phyloP scores from a whole-genome alignment of 148 eudicot genomes.

The Dysphania ambrosioides region DNA sequence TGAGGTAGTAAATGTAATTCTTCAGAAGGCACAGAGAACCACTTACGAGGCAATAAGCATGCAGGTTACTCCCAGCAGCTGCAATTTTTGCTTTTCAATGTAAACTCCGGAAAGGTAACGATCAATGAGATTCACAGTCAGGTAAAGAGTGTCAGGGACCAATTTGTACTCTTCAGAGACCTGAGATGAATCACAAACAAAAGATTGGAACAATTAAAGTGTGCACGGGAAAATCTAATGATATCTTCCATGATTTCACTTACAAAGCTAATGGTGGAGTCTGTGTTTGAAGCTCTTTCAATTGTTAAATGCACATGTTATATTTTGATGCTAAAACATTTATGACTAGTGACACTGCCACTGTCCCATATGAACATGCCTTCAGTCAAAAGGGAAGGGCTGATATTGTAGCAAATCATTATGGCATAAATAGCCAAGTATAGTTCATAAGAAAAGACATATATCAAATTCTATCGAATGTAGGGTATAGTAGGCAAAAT shows the following conservation, averaged over 20 bases:
- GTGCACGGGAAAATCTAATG: neutral
- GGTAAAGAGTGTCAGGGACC: slow-evolving; percentile 88
- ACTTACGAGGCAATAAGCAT: slow-evolving; percentile 98
- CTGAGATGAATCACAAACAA: slow-evolving; percentile 30
- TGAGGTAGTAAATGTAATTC: neutral
- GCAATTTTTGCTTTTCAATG: slow-evolving; percentile 78
- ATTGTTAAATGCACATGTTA: neutral
- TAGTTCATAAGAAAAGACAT: neutral
- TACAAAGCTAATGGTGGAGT: neutral
- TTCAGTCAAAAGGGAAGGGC: neutral
- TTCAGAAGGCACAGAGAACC: neutral
- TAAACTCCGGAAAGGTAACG: slow-evolving; percentile 65
- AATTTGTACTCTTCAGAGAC: slow-evolving; percentile 81
- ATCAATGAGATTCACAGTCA: slow-evolving; percentile 80
- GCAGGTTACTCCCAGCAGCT: slow-evolving; percentile 88
- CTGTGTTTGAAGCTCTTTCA: neutral
- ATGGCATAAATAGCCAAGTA: neutral
- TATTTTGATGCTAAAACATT: neutral
- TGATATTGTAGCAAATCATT: neutral
- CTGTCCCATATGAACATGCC: neutral
- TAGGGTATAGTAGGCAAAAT: neutral
- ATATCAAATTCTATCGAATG: neutral
- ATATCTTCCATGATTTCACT: neutral
- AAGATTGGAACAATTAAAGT: neutral
- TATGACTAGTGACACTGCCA: neutral